Evolutionary conservation across 108 stramenopile species (phyloP), one percentile per base, ranked within the genome.

Genomic region (Fragilaria radians): DNA sequence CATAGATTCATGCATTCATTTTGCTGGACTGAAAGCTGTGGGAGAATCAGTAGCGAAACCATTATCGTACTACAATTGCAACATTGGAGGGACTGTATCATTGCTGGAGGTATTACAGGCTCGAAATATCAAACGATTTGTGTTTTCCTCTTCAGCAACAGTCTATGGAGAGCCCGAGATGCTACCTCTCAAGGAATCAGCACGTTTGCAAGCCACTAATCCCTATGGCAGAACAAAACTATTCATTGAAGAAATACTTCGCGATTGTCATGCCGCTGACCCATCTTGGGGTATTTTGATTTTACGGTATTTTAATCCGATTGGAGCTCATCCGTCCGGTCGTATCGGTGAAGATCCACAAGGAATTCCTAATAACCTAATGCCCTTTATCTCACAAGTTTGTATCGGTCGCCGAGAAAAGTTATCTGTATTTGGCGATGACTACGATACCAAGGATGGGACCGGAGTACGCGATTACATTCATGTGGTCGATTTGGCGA

Each of bases 381-480:
- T 97, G 95, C 98, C 98, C 14, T 99, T 84, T 65, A 80, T 99
- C 51, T 82, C 93, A 4, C 88, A 89, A 65, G 89, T 90, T 3
- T 83, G 88, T 54, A 96, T 98, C 1, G 99, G 99, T 4, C 67
- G 96, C 51, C 78, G 96, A 26, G 83, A 94, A 61, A 79, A 85
- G 71, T 71, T 98, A 29, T 89, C 73, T 48, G 79, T 99, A 26
- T 99, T 98, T 81, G 99, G 99, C 1, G 60, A 89, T 63, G 97
- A 98, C 68, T 99, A 98, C 61, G 91, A 95, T 62, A 99, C 99
- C 26, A 84, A 81, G 9, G 99, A 99, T 67, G 99, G 99, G 36
- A 99, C 99, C 18, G 98, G 91, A 24, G 93, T 98, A 5, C 76
- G 99, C n/a, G 99, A 99, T 72, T 99, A 98, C 78, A 96, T 99